A percentile compares a stretch with the other conserved stretches of the same genome.
Conservation (phyloP, 805 yeast genomes). For the Saturnispora saitoi region DNA sequence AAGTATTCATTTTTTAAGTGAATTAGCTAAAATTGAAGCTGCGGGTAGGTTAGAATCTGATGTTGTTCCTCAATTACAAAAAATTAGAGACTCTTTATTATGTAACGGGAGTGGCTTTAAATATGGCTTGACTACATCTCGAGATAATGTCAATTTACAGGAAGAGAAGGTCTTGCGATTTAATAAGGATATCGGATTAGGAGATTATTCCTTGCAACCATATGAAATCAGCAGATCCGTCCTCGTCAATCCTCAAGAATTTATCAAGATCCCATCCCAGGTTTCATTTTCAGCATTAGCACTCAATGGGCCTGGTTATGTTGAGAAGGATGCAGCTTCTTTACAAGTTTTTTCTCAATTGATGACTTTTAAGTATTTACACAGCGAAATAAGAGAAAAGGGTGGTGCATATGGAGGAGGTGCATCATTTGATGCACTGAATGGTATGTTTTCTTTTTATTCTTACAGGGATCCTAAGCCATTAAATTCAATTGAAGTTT, state of each 20-base stretch:
- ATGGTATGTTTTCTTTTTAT: conserved; percentile 72
- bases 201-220: conserved; percentile 10
- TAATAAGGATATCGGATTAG: conserved; percentile 10
- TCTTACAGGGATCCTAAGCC: conserved; percentile 95
- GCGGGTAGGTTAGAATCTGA: conserved; percentile 43
- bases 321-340: conserved; percentile 70
- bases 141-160: conserved; percentile 30
- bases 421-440: conserved; percentile 68
- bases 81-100: conserved; percentile 39
- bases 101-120: conserved; percentile 33
- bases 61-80: conserved; percentile 55
- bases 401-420: conserved; percentile 99
- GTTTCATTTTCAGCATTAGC: conserved; percentile 76
- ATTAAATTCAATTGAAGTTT: conserved; percentile 52
- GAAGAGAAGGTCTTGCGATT: conserved; percentile 32
- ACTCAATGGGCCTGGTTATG: conserved; percentile 56
- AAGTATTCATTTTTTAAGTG: conserved; percentile 63
- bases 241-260: conserved; percentile 8
- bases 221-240: conserved; percentile 8
- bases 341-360: conserved; percentile 76
- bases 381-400: conserved; percentile 83
- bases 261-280: conserved; percentile 74
- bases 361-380: conserved; percentile 74
- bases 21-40: conserved; percentile 45
- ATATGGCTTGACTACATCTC: conserved; percentile 53